Percentiles rank a stretch among this genome's conserved stretches.
Evolutionary conservation across 1,139 yeast genomes (phyloP).

Genomic region (Suhomyces bribrorum): DNA sequence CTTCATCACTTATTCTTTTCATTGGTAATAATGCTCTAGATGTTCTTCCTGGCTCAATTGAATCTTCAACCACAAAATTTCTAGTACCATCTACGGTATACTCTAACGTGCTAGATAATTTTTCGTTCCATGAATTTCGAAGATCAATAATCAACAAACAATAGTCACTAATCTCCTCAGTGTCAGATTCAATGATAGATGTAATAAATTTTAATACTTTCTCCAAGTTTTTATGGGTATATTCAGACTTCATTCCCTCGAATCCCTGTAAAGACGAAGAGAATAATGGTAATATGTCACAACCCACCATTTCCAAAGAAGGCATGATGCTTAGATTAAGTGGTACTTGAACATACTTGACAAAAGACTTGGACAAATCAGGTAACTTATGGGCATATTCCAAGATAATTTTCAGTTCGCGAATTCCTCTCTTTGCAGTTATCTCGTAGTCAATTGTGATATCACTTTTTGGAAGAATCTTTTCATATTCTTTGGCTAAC

Average conservation of each 20-base stretch:
- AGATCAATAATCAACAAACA: constrained; percentile 68
- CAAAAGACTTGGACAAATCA: constrained; percentile 35
- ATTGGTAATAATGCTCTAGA: constrained; percentile 71
- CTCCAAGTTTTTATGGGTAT: constrained; percentile 21
- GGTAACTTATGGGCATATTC: constrained; percentile 59
- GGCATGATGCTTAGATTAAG: constrained; percentile 67
- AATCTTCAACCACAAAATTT: constrained; percentile 24
- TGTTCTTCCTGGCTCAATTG: constrained; percentile 52
- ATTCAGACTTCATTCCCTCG: constrained; percentile 19
- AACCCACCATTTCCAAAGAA: constrained; percentile 71
- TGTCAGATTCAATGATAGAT: constrained; percentile 17
- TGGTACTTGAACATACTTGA: constrained; percentile 63
- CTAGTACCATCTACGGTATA: constrained; percentile 19
- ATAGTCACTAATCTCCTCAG: constrained; percentile 47
- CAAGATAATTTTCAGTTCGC: constrained; percentile 61
- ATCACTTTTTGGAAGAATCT: constrained; percentile 36
- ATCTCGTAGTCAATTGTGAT: constrained; percentile 57
- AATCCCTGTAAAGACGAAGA: constrained; percentile 27
- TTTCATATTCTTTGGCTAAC: constrained; percentile 32
- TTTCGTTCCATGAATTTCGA: constrained; percentile 67
- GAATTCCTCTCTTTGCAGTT: constrained; percentile 73
- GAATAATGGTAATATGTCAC: constrained; percentile 63
- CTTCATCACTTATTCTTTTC: constrained; percentile 48
- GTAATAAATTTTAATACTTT: constrained; percentile 24
- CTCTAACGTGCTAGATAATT: constrained; percentile 24